Evolutionary conservation across 2,329 filamentous ascomycete genomes (phyloP).

Genomic region (Cryphonectria radicalis): DNA sequence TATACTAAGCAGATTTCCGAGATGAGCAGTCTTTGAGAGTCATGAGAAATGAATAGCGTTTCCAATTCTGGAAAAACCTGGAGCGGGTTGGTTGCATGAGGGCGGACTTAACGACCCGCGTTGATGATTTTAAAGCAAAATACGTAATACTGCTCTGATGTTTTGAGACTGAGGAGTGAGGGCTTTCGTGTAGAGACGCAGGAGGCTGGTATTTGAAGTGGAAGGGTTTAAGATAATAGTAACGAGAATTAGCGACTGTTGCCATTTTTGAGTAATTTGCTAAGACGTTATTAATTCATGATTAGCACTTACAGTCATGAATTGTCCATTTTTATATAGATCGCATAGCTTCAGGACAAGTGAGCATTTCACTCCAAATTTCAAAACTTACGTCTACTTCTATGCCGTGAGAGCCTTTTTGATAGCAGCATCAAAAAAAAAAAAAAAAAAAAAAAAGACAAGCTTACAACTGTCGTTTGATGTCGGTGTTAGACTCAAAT

Average conservation of each 20-base stretch:
- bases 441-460: no score
- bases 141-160: neutral
- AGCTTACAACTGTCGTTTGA: no score
- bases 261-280: no score
- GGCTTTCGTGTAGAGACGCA: neutral
- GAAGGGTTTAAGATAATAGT: neutral
- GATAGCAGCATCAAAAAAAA: no score
- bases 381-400: no score
- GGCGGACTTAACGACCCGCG: no score
- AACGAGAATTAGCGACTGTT: neutral
- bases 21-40: neutral
- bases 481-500: neutral
- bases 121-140: neutral
- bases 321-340: no score
- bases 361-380: neutral
- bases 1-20: conserved; percentile 5
- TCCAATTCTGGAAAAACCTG: neutral
- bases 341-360: no score
- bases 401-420: no score
- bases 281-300: neutral
- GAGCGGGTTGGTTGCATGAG: no score
- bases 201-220: neutral
- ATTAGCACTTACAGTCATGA: neutral
- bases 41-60: neutral
- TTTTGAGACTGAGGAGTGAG: neutral